These are phyloP conservation scores for Akanthomyces muscarius DNA, from an alignment of 2,329 filamentous ascomycete genomes.

Conservation along the genomic window DNA sequence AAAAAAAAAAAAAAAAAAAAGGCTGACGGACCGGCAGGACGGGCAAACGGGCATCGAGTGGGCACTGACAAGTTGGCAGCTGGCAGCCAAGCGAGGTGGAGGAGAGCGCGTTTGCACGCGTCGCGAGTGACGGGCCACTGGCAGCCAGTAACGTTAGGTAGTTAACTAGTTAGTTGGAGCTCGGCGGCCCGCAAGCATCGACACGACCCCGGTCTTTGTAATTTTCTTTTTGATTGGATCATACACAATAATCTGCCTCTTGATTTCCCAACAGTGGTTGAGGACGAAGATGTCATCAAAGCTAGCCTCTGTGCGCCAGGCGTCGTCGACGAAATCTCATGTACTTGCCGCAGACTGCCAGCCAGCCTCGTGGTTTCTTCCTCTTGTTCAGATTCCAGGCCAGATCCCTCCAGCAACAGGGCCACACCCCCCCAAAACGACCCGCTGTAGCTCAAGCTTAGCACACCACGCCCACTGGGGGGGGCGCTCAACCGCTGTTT, in stretches of 20 bases:
- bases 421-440: neutral
- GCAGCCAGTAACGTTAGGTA: neutral
- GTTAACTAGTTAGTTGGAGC: too few species aligned
- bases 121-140: neutral
- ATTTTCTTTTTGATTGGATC: neutral
- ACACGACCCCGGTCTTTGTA: neutral
- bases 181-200: neutral
- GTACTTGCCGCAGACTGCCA: neutral
- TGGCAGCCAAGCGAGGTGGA: neutral
- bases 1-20: neutral
- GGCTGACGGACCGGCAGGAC: neutral
- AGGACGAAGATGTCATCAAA: too few species aligned
- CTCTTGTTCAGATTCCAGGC: too few species aligned
- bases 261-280: too few species aligned
- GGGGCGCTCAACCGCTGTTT: neutral
- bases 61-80: neutral
- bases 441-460: neutral
- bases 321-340: too few species aligned
- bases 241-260: too few species aligned
- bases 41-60: neutral
- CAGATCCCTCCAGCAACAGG: slow-evolving; percentile 5
- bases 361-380: too few species aligned
- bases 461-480: neutral
- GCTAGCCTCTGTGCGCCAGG: too few species aligned
- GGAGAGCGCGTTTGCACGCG: slow-evolving; percentile 9